Conservation (phyloP, 441 rosid genomes). For the Pelargonium fulgidum region DNA sequence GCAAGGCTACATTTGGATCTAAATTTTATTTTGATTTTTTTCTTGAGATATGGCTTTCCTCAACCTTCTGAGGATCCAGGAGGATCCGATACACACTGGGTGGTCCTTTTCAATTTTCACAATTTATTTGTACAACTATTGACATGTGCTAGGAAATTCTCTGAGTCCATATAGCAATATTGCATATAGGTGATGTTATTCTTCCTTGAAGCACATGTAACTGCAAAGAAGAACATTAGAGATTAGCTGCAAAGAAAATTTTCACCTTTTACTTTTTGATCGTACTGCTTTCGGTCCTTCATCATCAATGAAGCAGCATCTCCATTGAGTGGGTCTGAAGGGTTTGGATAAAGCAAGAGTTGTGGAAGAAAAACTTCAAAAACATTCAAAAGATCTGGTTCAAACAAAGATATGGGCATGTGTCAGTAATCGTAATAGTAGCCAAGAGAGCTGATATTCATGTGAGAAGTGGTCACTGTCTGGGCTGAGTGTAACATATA, state of each 20-base stretch:
- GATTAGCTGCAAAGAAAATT: neutral
- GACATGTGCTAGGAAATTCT: no score
- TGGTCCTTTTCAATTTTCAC: no score
- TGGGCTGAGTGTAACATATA: neutral
- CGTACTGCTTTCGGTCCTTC: constrained; percentile 49
- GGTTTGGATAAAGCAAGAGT: constrained; percentile 61
- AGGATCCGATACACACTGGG: no score
- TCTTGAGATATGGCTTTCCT: no score
- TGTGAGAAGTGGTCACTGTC: neutral
- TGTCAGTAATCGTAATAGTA: neutral
- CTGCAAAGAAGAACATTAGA: neutral
- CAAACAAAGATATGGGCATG: constrained; percentile 1
- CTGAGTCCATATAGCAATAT: no score
- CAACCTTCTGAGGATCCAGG: no score
- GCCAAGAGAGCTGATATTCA: neutral
- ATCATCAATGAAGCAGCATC: constrained; percentile 67
- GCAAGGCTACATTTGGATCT: neutral
- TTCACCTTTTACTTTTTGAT: constrained; percentile 57
- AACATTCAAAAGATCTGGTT: constrained; percentile 56
- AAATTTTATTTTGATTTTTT: no score
- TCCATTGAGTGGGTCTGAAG: constrained; percentile 56
- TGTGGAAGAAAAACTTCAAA: constrained; percentile 68
- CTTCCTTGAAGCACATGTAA: neutral
- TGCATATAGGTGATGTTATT: neutral
- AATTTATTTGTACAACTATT: no score